phyloP scores from a whole-genome alignment of 306 rosid species.

The Vigna reflexopilosa region DNA sequence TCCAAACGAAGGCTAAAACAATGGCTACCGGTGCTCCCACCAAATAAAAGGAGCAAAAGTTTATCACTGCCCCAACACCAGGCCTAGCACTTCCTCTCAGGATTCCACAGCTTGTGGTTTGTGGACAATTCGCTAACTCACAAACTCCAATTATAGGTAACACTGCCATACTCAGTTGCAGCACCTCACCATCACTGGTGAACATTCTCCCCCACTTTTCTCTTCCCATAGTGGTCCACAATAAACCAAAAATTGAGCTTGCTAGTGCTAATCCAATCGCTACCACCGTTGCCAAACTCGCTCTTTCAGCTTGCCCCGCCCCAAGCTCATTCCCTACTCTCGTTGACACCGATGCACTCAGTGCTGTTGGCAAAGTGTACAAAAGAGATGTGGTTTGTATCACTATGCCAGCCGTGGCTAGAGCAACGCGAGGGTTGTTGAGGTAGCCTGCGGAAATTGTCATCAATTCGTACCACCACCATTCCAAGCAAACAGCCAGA shows the following conservation, averaged over 20 bases:
- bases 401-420: constrained; percentile 65
- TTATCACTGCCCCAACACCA: constrained; percentile 58
- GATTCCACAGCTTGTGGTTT: constrained; percentile 65
- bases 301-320: constrained; percentile 46
- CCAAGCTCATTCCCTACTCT: constrained; percentile 71
- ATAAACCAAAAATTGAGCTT: constrained; percentile 55
- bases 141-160: constrained; percentile 64
- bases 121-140: constrained; percentile 66
- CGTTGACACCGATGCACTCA: constrained; percentile 66
- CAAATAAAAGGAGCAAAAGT: constrained; percentile 62
- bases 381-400: constrained; percentile 70
- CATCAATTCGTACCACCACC: constrained; percentile 94
- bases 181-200: constrained; percentile 54
- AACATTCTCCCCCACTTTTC: constrained; percentile 61
- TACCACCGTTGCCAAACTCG: constrained; percentile 54
- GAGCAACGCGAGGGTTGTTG: constrained; percentile 55
- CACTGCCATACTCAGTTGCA: constrained; percentile 53
- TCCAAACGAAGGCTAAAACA: constrained; percentile 54
- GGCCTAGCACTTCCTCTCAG: constrained; percentile 72
- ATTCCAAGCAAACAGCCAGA: constrained; percentile 78
- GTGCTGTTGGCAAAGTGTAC: constrained; percentile 66
- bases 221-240: constrained; percentile 54
- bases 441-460: constrained; percentile 69
- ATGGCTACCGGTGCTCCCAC: constrained; percentile 68
- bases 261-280: constrained; percentile 54